Percentiles rank a stretch among this genome's conserved stretches.
These are phyloP conservation scores for Yarrowia osloensis DNA, from an alignment of 805 yeast genomes.

Conservation along the genomic window DNA sequence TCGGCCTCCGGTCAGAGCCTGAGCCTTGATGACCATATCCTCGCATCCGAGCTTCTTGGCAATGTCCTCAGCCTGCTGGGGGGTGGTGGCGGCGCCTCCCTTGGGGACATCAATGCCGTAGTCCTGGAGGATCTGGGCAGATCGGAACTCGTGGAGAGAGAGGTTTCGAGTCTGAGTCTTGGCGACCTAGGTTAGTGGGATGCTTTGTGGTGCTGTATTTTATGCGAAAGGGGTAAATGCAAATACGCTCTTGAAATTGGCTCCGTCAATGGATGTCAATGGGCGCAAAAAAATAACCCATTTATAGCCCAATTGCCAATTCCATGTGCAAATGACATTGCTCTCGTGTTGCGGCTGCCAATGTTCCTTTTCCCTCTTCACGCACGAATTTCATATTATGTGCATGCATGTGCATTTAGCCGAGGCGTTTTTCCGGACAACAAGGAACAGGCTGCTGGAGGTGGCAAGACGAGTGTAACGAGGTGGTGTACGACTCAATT, in stretches of 20 bases:
- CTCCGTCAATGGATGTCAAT: too few relatives aligned
- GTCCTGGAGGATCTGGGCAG: conserved; percentile 78
- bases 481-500: neutral
- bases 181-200: conserved; percentile 25
- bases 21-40: conserved; percentile 95
- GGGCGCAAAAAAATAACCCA: too few relatives aligned
- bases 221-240: neutral
- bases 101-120: conserved; percentile 90
- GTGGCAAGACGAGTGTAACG: neutral
- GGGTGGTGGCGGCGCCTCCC: conserved; percentile 88
- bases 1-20: conserved; percentile 98
- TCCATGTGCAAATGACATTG: neutral
- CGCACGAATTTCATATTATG: conserved; percentile 24
- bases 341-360: neutral
- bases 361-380: neutral
- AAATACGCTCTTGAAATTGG: too few relatives aligned
- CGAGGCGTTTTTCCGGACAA: conserved; percentile 30
- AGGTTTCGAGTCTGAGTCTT: conserved; percentile 58
- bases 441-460: neutral
- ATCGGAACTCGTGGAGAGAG: conserved; percentile 94
- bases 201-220: too few relatives aligned
- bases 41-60: conserved; percentile 73
- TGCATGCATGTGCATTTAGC: conserved; percentile 31
- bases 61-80: conserved; percentile 80
- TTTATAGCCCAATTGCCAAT: neutral